Base-by-base conservation (phyloP, 169 alveolate species). In the Plasmodium gonderi region DNA sequence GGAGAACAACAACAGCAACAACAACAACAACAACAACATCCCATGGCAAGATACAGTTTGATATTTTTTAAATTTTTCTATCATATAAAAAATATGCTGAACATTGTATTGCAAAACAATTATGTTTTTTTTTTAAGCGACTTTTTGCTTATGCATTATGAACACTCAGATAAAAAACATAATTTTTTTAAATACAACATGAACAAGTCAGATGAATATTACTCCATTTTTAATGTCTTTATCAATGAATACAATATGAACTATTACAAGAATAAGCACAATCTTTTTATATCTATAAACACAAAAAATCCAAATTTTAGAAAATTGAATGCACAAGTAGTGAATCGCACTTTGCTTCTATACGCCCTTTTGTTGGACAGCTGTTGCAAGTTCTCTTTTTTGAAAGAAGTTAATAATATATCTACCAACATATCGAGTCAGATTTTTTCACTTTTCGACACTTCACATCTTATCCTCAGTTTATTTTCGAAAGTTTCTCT, bases 41-140 rank as follows among this genome's bases (percentile, higher is more conserved):
- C 72, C 4, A 36, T 60, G 20, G 31, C 33, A 20, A 69, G 23
- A 23, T 75, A 54, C 38, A 54, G 68, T 26, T 49, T 85, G 11
- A 40, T 45, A 3, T 85, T 85, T 26, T 60, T 33, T 0, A 51
- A 45, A 1, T 85, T 75, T 51, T 85, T 75, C 68, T 26, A 12
- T 26, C 68, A 75, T 45, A 85, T 49, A 75, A 51, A 33, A 74
- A 74, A 85, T 85, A 2, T 85, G 2, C 79, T 85, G 47, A 9
- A 75, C 17, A 60, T 85, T 44, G 79, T 85, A 1, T 65, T 85
- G 65, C 92, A 85, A 40, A 60, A 75, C 44, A 85, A 85, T 75
- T 85, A 85, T 45, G 79, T 85, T 11, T 85, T 75, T 54, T 85
- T 85, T 12, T 67, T 85, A 20, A 85, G 92, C 9, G 92, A 85